Base-by-base conservation (phyloP, 2,329 filamentous ascomycete genomes). In the Penicillium sp. region DNA sequence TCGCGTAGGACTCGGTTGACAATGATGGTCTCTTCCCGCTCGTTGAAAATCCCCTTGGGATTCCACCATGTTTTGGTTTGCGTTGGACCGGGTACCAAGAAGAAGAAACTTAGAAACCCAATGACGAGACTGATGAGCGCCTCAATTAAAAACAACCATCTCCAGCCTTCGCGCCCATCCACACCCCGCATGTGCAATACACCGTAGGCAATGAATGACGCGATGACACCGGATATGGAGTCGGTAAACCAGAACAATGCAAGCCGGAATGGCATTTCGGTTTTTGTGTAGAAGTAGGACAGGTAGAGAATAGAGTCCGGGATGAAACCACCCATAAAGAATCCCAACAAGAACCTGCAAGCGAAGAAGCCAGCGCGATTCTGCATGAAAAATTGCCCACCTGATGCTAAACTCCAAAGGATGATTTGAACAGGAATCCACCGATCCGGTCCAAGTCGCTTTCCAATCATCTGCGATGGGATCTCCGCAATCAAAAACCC, bases 11-110 rank as follows among this genome's bases (percentile, higher is more conserved):
- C 75, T 1, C 85, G 77, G 62, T 87, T 88, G 26, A 88, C 83
- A 59, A 88, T 80, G 62, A 88, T 88, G 51, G 77, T 76, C 64
- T 88, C 84, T 57, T 88, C 86, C 2, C 79, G 79, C 45, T 86
- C 83, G 3, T 66, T 82, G 69, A 88, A 88, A 83, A 85, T 88
- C 1, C 85, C 86, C 53, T 82, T 81, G 11, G 83, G 83, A 11
- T 84, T 80, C 64, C 61, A 84, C 81, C 82, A 84, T 46, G 77
- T 81, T 43, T 77, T 78, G 0, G 84, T 87, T 57, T 79, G 76
- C 0, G 66, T 70, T 2, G 72, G 72, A 2, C 66, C 61, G 1
- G 72, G 68, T 0, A 77, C 72, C 59, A 82, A 72, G 21, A 79
- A 74, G 19, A 79, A 68, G 53, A 71, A 80, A 2, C 77, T 74